These are phyloP conservation scores for Triticum timopheevii DNA, from an alignment of 176 grass and related monocot species.

Conservation along the genomic window DNA sequence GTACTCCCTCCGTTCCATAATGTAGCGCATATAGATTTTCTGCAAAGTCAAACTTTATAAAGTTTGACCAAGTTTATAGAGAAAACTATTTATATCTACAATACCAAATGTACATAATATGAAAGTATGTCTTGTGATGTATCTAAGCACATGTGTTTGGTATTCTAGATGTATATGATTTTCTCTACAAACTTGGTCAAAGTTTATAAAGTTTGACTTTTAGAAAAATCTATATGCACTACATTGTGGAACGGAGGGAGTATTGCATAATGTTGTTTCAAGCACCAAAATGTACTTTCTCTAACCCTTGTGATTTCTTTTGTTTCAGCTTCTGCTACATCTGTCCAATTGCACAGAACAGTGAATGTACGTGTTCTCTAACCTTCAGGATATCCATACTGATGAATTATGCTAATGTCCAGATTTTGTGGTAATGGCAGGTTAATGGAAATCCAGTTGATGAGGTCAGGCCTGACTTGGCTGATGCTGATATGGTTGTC, in stretches of 20 bases:
- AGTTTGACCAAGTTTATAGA: too few species aligned
- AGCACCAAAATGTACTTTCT: constrained; percentile 6
- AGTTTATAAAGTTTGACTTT: too few species aligned
- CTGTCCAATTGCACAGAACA: constrained; percentile 89
- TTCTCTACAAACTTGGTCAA: too few species aligned
- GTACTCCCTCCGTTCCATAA: neutral
- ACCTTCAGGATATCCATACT: constrained; percentile 3
- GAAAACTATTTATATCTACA: too few species aligned
- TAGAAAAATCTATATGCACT: too few species aligned
- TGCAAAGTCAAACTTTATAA: too few species aligned
- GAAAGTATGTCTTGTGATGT: too few species aligned
- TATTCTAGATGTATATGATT: too few species aligned
- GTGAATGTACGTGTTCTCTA: constrained; percentile 74
- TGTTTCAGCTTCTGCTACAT: constrained; percentile 85
- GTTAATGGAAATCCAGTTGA: constrained; percentile 79
- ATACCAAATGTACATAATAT: too few species aligned
- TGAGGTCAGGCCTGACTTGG: constrained; percentile 75
- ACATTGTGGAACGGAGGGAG: too few species aligned
- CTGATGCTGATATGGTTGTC: constrained; percentile 90
- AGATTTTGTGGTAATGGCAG: constrained; percentile 49
- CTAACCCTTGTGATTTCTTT: constrained; percentile 35
- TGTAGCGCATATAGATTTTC: too few species aligned
- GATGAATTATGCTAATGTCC: constrained; percentile 34
- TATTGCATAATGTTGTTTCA: neutral
- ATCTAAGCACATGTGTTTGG: too few species aligned